phyloP scores from a whole-genome alignment of 179 eudicot species.

The Beta macrorhiza region DNA sequence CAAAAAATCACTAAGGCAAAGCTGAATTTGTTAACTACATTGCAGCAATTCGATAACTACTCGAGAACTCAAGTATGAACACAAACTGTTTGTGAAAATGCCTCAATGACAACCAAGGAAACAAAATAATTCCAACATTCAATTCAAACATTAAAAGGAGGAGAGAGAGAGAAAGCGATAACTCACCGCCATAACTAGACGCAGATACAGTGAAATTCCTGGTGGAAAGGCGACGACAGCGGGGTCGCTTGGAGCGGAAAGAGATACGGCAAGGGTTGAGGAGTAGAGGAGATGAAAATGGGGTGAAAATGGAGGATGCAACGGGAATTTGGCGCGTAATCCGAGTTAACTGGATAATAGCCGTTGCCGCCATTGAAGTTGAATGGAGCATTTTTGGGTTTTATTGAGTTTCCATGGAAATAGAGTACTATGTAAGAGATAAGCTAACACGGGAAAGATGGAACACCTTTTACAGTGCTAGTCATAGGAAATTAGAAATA shows the following conservation, averaged over 20 bases:
- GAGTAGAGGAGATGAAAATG: conserved; percentile 24
- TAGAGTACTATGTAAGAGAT: background rate
- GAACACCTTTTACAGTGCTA: background rate
- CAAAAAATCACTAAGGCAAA: background rate
- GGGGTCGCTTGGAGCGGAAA: conserved; percentile 27
- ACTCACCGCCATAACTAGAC: conserved; percentile 31
- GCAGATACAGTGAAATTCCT: conserved; percentile 34
- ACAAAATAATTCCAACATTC: background rate
- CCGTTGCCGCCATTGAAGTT: conserved; percentile 31
- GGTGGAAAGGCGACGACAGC: conserved; percentile 18
- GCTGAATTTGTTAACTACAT: background rate
- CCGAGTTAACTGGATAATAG: conserved; percentile 31
- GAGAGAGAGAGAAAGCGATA: background rate
- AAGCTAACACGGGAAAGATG: background rate
- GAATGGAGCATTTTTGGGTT: background rate
- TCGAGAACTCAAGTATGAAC: background rate
- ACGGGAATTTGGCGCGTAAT: conserved; percentile 32
- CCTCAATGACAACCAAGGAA: conserved; percentile 5
- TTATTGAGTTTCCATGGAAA: background rate
- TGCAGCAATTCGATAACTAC: background rate
- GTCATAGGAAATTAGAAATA: no score
- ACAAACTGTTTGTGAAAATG: conserved; percentile 26
- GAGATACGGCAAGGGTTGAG: conserved; percentile 28
- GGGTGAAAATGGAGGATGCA: conserved; percentile 27
- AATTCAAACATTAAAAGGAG: background rate